Evolutionary conservation across 2,329 filamentous ascomycete species (phyloP).

Genomic region (Hypoxylon sp.): DNA sequence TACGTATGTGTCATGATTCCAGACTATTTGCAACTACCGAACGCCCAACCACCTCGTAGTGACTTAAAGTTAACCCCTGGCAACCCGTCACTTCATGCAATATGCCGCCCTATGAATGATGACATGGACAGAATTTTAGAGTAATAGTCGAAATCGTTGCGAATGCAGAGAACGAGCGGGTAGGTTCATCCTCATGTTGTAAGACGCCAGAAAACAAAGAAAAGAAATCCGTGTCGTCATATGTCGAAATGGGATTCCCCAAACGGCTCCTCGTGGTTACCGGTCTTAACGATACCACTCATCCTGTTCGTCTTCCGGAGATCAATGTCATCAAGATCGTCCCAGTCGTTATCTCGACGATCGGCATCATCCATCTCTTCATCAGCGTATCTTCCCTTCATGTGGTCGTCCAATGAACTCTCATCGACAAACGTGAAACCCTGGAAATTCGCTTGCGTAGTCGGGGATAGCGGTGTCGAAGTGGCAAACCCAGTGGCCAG

Average conservation of each 20-base stretch:
- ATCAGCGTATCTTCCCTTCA: slow-evolving; percentile 68
- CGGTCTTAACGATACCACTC: slow-evolving; percentile 74
- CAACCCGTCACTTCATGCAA: slow-evolving; percentile 53
- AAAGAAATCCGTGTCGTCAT: slow-evolving; percentile 60
- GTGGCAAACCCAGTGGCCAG: slow-evolving; percentile 88
- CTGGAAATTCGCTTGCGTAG: slow-evolving; percentile 97
- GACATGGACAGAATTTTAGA: slow-evolving; percentile 53
- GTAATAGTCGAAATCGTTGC: slow-evolving; percentile 43
- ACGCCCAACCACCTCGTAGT: slow-evolving; percentile 50
- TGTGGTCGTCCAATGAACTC: slow-evolving; percentile 91
- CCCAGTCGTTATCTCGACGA: slow-evolving; percentile 68
- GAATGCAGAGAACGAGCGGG: slow-evolving; percentile 40
- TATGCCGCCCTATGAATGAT: slow-evolving; percentile 59
- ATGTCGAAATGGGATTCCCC: slow-evolving; percentile 72
- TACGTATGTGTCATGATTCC: slow-evolving; percentile 53
- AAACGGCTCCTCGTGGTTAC: slow-evolving; percentile 73
- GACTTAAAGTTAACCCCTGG: slow-evolving; percentile 44
- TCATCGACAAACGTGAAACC: slow-evolving; percentile 99
- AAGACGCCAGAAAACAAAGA: slow-evolving; percentile 31
- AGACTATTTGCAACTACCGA: slow-evolving; percentile 53
- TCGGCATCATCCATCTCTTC: slow-evolving; percentile 74
- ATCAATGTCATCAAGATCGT: slow-evolving; percentile 70
- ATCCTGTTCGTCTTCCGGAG: slow-evolving; percentile 70
- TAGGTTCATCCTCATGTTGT: slow-evolving; percentile 28
- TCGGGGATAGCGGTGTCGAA: slow-evolving; percentile 92